phyloP scores from a whole-genome alignment of 805 yeast species.

The Metschnikowia amazonensis region DNA sequence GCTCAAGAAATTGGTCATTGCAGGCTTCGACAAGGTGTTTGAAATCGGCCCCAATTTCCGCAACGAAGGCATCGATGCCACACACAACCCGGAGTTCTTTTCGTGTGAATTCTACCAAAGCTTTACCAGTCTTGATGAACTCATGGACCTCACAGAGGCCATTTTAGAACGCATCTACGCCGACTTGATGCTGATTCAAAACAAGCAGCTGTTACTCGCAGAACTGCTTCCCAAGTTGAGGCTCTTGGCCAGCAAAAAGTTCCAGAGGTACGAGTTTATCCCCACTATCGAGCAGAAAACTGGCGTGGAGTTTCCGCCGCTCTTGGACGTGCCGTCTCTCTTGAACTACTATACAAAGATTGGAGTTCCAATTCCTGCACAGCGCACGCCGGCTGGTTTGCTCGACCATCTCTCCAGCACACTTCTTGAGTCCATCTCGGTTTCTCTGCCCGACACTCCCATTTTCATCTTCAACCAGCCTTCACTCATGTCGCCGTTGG shows the following conservation, averaged over 20 bases:
- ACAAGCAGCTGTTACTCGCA: constrained; percentile 15
- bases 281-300: constrained; percentile 55
- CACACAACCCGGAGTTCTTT: constrained; percentile 94
- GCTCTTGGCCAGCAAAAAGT: constrained; percentile 10
- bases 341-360: constrained; percentile 36
- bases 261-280: constrained; percentile 56
- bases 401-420: constrained; percentile 60
- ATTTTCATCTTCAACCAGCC: constrained; percentile 83
- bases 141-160: constrained; percentile 61
- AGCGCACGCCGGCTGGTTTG: constrained; percentile 52
- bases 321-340: constrained; percentile 39
- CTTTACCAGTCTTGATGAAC: constrained; percentile 59
- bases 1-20: constrained; percentile 77
- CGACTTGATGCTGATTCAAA: constrained; percentile 20
- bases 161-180: constrained; percentile 44
- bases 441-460: constrained; percentile 41
- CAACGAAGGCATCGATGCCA: constrained; percentile 88
- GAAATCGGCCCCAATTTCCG: constrained; percentile 85
- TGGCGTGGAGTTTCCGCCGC: constrained; percentile 46
- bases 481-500: constrained; percentile 77
- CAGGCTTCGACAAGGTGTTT: constrained; percentile 82
- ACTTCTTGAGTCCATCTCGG: constrained; percentile 64
- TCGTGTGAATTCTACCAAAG: constrained; percentile 85
- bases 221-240: constrained; percentile 17
- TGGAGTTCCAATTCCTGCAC: constrained; percentile 34